Conservation (phyloP, 176 grass and related monocot species). For the Alopecurus myosuroides region DNA sequence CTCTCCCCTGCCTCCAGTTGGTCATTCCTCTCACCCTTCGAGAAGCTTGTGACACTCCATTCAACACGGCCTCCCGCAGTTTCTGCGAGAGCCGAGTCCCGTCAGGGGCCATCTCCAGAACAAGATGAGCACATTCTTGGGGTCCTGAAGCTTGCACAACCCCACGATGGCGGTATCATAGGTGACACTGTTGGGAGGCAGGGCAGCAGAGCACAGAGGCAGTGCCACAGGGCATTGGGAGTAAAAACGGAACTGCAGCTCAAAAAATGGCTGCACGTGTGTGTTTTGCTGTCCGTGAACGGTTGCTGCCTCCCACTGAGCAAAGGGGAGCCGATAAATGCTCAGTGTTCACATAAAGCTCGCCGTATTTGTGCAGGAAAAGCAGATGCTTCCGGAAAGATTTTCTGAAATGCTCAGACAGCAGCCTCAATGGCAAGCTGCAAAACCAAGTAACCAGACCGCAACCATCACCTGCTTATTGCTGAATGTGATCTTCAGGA, state of each 20-base stretch:
- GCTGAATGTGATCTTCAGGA: not conserved
- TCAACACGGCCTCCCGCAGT: conserved; percentile 15
- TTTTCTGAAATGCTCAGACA: not conserved
- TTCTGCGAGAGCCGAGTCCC: not conserved
- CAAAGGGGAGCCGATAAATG: not conserved
- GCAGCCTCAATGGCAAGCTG: not conserved
- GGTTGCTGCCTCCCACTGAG: not conserved
- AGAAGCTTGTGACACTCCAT: conserved; percentile 9
- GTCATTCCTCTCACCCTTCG: conserved; percentile 20
- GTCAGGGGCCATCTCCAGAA: conserved; percentile 15
- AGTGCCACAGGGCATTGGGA: conserved; percentile 10
- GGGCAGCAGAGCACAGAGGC: conserved; percentile 20
- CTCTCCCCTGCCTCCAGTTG: not conserved
- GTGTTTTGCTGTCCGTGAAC: not conserved
- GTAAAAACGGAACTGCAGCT: not conserved
- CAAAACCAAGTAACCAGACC: not conserved
- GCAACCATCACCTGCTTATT: not conserved
- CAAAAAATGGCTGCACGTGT: not conserved
- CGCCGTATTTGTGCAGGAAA: not conserved
- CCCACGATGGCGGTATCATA: conserved; percentile 15
- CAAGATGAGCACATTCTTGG: not conserved
- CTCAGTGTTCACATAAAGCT: not conserved
- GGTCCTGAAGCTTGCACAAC: conserved; percentile 29
- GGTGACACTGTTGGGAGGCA: conserved; percentile 13
- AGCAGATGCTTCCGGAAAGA: not conserved